Percentiles rank a stretch among this genome's conserved stretches.
Conservation (phyloP, 192 early-diverging fungal species). For the Backusella circina region DNA sequence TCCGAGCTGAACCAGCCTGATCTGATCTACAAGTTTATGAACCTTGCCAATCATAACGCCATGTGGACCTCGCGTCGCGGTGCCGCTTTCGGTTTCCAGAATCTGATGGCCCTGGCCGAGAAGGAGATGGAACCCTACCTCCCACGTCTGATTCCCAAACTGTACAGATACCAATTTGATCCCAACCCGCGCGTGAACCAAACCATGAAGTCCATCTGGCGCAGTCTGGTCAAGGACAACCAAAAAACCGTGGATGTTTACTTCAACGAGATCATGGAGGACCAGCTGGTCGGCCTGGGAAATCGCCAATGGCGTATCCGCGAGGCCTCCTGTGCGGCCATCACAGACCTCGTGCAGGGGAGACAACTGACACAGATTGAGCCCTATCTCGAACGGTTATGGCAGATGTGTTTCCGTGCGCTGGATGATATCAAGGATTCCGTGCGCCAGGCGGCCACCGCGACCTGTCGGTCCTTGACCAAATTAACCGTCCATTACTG, state of each 20-base stretch:
- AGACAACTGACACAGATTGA: conserved; percentile 64
- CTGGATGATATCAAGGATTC: conserved; percentile 95
- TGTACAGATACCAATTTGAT: conserved; percentile 91
- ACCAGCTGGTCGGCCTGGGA: conserved; percentile 72
- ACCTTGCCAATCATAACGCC: conserved; percentile 86
- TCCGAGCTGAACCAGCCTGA: conserved; percentile 93
- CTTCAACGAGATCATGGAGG: conserved; percentile 79
- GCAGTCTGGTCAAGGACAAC: conserved; percentile 62
- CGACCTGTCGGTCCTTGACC: conserved; percentile 75
- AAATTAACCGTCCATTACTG: conserved; percentile 82
- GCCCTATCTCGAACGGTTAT: conserved; percentile 75
- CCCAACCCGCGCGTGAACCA: conserved; percentile 83
- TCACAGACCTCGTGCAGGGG: conserved; percentile 70
- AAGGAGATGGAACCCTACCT: conserved; percentile 80
- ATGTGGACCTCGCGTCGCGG: conserved; percentile 89
- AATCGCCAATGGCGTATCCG: conserved; percentile 84
- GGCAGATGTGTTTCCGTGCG: conserved; percentile 88
- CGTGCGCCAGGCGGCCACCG: conserved; percentile 79
- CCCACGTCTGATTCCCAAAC: conserved; percentile 69
- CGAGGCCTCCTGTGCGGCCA: conserved; percentile 76
- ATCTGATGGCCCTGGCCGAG: conserved; percentile 75
- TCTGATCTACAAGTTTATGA: conserved; percentile 91
- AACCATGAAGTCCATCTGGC: conserved; percentile 92
- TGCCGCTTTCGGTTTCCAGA: conserved; percentile 83
- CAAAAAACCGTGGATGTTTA: conserved; percentile 68